Conservation (phyloP, 345 rosid species). For the Eucalyptus leucophloia region DNA sequence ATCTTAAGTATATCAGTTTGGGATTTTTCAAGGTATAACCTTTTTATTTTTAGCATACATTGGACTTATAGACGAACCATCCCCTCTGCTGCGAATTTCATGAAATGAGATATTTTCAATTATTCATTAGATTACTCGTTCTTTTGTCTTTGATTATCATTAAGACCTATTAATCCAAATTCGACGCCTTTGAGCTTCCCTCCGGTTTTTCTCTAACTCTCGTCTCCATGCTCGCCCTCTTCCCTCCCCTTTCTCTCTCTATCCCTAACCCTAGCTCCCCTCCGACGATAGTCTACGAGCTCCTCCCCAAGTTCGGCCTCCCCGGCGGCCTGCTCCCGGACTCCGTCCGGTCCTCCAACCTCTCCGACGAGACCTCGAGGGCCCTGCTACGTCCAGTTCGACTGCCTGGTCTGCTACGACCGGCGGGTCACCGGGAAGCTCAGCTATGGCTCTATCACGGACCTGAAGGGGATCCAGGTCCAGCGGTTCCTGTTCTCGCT, state of each 20-base stretch:
- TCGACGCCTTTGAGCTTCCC: too few relatives aligned
- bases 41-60: too few relatives aligned
- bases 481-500: conserved; percentile 62
- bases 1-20: too few relatives aligned
- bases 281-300: conserved; percentile 41
- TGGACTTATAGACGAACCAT: too few relatives aligned
- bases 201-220: not conserved
- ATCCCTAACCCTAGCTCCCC: not conserved
- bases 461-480: conserved; percentile 72
- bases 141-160: too few relatives aligned
- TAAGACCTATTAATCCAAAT: too few relatives aligned
- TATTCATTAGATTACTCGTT: too few relatives aligned
- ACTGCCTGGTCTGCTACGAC: conserved; percentile 72
- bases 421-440: conserved; percentile 47
- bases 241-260: not conserved
- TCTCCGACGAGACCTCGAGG: conserved; percentile 37
- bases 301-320: conserved; percentile 79
- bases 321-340: conserved; percentile 68
- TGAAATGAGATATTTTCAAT: too few relatives aligned
- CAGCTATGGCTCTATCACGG: conserved; percentile 52
- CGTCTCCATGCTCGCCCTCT: not conserved
- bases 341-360: conserved; percentile 37
- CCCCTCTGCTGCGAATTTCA: too few relatives aligned
- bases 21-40: too few relatives aligned
- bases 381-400: conserved; percentile 56